Evolutionary conservation across 2,329 filamentous ascomycete genomes (phyloP).

Genomic region (Sclerotinia sclerotiorum): DNA sequence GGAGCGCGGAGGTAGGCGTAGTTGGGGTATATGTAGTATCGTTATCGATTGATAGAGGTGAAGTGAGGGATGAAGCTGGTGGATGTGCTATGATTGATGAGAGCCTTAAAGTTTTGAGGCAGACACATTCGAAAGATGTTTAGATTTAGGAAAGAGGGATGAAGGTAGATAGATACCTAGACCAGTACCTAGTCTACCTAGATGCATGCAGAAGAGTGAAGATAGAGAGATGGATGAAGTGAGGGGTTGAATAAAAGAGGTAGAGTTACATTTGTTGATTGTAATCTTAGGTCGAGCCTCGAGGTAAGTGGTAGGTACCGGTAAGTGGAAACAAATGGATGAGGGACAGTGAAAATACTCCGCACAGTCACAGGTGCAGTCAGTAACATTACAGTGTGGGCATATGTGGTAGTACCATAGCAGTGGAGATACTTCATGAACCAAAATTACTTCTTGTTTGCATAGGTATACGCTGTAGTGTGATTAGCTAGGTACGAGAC

Average conservation of each 20-base stretch:
- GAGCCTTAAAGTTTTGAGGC: too few species aligned
- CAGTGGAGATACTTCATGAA: too few species aligned
- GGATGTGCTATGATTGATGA: not conserved
- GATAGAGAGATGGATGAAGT: not conserved
- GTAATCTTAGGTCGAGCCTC: too few species aligned
- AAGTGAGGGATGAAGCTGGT: not conserved
- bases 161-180: not conserved
- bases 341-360: not conserved
- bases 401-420: too few species aligned
- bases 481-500: too few species aligned
- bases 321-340: too few species aligned
- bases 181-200: too few species aligned
- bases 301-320: not conserved
- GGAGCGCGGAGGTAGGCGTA: not conserved
- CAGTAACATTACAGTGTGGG: too few species aligned
- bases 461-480: not conserved
- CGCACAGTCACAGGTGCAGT: too few species aligned
- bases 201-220: not conserved
- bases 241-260: not conserved
- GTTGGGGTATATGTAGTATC: slow-evolving; percentile 4
- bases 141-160: not conserved
- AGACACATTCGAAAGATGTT: not conserved
- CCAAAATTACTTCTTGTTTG: not conserved
- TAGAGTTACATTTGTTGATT: not conserved
- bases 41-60: slow-evolving; percentile 14